A percentile compares a stretch with the other conserved stretches of the same genome.
Conservation (phyloP, 202 grass and related monocot species). For the Digitaria exilis region DNA sequence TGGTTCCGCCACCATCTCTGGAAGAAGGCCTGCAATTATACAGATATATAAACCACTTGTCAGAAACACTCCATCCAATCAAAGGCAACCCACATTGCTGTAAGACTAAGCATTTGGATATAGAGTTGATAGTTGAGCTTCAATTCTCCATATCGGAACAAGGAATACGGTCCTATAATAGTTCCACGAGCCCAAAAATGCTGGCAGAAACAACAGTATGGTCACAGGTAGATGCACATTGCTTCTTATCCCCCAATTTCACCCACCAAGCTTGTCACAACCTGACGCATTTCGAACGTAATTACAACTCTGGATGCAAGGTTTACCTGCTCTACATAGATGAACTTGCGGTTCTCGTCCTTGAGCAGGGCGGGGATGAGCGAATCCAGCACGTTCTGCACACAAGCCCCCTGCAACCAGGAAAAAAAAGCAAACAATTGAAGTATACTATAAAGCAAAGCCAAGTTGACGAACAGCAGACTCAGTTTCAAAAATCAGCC, state of each 20-base stretch:
- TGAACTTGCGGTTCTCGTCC: constrained; percentile 87
- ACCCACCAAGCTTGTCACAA: constrained; percentile 2
- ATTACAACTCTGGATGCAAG: neutral
- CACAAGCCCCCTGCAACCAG: constrained; percentile 60
- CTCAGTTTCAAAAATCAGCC: neutral
- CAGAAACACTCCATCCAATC: neutral
- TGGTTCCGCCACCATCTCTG: constrained; percentile 95
- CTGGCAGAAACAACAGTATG: neutral
- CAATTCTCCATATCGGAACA: neutral
- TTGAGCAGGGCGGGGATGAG: constrained; percentile 74
- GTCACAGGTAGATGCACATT: neutral
- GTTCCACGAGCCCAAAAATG: neutral
- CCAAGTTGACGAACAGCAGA: neutral
- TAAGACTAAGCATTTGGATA: neutral
- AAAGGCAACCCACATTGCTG: constrained; percentile 18
- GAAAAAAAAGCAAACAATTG: neutral
- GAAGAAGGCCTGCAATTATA: constrained; percentile 77
- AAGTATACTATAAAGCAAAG: neutral
- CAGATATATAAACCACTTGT: neutral
- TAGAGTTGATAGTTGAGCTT: neutral
- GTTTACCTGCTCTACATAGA: constrained; percentile 87
- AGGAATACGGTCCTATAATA: neutral
- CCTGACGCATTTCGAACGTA: neutral
- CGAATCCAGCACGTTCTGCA: constrained; percentile 92
- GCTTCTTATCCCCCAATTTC: neutral